Evolutionary conservation across 805 yeast genomes (phyloP), one percentile per base, ranked within the genome.

Genomic region (Wickerhamiella azymoides): DNA sequence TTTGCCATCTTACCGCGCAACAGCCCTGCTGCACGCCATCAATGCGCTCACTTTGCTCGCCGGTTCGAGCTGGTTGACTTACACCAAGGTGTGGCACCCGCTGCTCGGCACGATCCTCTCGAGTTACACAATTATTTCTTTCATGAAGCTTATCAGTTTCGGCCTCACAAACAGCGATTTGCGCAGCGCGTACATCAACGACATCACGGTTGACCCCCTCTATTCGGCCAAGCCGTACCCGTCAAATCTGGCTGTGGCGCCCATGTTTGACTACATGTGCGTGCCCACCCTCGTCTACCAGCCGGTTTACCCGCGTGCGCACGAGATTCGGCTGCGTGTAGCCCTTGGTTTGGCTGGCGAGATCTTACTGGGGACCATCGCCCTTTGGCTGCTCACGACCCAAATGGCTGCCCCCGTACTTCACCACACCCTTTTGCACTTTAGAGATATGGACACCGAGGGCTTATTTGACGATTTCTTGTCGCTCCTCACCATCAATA

Each of bases 211-310:
- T 18, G 72, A 72, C 2, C 53, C 47, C 6, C 51, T 62, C 35
- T 68, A 67, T 54, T 50, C 51, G 4, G 38, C 52, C 1, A 55
- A 54, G 18, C 58, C 60, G 19, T 70, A 70, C 52, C 74, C 74
- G 4, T 37, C 47, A 9, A 70, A 69, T 51, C 56, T 70, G 39
- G 60, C 69, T 0, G 38, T 66, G 13, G 13, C 47, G 8, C 66
- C 66, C 45, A 47, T 66, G 17, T 52, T 61, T 10, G 64, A 65
- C 51, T 70, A 63, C 54, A 64, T 71, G 68, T 60, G 62, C 55
- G 69, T 71, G 0, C 74, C 74, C 1, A 70, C 74, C 4, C 58
- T 70, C 42, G 65, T 70, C 9, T 70, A 70, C 52, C 74, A 70
- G 54, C 74, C 74, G 1, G 69, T 62, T 8, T 70, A 70, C 51